phyloP scores from a whole-genome alignment of 805 yeast genomes.

The Kodamaea kaohsiungensis region DNA sequence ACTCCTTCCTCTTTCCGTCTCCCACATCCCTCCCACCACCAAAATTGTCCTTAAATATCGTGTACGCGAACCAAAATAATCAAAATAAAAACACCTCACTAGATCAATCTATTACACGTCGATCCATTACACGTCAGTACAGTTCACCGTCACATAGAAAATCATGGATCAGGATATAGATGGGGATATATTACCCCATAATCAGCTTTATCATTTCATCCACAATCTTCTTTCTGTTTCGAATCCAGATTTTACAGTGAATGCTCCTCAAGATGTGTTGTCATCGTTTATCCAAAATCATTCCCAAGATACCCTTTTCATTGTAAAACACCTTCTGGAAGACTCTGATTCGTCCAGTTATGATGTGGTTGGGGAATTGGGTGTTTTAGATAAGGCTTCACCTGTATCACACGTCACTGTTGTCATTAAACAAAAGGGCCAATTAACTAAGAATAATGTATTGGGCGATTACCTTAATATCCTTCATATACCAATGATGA shows the following conservation, averaged over 20 bases:
- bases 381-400: neutral
- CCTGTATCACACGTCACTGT: slow-evolving; percentile 28
- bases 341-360: slow-evolving; percentile 9
- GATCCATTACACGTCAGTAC: too few species aligned
- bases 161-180: neutral
- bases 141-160: too few species aligned
- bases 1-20: neutral
- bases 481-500: slow-evolving; percentile 30
- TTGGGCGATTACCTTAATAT: slow-evolving; percentile 31
- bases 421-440: slow-evolving; percentile 49
- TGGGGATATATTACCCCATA: neutral
- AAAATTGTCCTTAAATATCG: neutral
- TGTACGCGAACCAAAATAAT: neutral
- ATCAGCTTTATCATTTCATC: slow-evolving; percentile 11
- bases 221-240: slow-evolving; percentile 11
- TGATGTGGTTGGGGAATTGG: slow-evolving; percentile 12
- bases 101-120: neutral
- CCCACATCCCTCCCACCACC: neutral
- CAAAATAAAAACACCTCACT: neutral
- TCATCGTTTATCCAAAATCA: slow-evolving; percentile 20
- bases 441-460: slow-evolving; percentile 16
- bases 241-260: slow-evolving; percentile 5
- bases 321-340: slow-evolving; percentile 11
- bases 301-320: slow-evolving; percentile 22
- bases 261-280: slow-evolving; percentile 10